Evolutionary conservation across 1,284 basidiomycete species (phyloP).

Genomic region (Ustilago esculenta): DNA sequence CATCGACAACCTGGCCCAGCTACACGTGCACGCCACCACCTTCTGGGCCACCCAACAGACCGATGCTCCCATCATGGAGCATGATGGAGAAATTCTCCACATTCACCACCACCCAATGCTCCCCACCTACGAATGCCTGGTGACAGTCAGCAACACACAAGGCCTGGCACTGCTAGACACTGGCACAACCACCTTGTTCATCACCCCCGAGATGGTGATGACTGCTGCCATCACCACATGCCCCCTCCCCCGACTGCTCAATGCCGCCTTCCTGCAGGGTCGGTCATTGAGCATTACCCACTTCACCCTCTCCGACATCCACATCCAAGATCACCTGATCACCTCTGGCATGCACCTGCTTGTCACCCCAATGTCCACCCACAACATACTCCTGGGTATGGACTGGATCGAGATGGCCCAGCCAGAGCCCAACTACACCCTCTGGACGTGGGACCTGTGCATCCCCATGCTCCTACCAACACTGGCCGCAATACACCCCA

Average conservation of each 20-base stretch:
- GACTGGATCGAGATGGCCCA: constrained; percentile 5
- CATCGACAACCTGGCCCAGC: neutral
- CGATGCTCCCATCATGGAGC: neutral
- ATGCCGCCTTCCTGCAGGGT: too few relatives aligned
- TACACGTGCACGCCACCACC: neutral
- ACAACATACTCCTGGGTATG: constrained; percentile 2
- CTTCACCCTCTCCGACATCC: too few relatives aligned
- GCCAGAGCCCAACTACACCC: neutral
- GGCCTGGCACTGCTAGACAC: neutral
- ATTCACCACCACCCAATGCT: neutral
- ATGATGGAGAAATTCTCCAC: neutral
- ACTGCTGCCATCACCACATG: neutral
- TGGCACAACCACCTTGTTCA: neutral
- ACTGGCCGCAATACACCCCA: too few relatives aligned
- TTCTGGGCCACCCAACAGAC: neutral
- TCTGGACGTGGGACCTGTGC: neutral
- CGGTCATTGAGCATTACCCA: too few relatives aligned
- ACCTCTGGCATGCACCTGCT: neutral
- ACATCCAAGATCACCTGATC: neutral
- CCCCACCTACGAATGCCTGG: neutral
- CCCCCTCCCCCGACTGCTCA: neutral
- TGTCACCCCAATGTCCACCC: neutral
- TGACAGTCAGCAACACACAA: neutral
- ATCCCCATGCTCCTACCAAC: too few relatives aligned
- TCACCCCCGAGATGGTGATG: neutral